phyloP scores from a whole-genome alignment of 2,329 filamentous ascomycete genomes.

The Colletotrichum sp. region DNA sequence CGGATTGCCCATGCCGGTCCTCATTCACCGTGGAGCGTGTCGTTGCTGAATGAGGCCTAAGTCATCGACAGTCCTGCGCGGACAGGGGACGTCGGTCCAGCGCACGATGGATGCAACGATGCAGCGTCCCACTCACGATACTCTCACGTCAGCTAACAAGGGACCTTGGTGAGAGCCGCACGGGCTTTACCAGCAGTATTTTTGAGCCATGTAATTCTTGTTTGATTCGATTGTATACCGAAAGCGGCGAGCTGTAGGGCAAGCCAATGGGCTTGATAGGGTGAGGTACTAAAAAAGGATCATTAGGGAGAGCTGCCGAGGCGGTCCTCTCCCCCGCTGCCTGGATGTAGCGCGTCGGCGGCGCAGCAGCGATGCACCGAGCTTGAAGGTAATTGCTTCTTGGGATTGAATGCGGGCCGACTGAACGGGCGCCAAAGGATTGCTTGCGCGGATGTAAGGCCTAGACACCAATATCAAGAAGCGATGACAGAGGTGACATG shows the following conservation, averaged over 20 bases:
- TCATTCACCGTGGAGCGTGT: background rate
- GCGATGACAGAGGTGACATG: background rate
- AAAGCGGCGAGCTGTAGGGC: background rate
- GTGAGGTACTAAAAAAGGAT: background rate
- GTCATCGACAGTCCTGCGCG: background rate
- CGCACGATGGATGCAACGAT: background rate
- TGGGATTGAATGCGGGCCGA: background rate
- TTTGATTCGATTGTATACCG: background rate
- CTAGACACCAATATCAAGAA: background rate
- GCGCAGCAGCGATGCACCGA: background rate
- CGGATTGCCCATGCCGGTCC: background rate
- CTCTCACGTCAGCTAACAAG: constrained; percentile 11
- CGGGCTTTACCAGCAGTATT: background rate
- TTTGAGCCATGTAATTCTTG: background rate
- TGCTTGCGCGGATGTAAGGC: background rate
- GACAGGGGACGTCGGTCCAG: background rate
- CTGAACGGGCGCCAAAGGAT: background rate
- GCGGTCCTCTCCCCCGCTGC: background rate
- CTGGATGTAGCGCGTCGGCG: background rate
- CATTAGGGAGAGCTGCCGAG: background rate
- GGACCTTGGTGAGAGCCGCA: background rate
- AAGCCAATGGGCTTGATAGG: background rate
- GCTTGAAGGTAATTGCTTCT: background rate
- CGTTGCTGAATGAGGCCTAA: background rate
- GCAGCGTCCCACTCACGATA: background rate